Evolutionary conservation across 805 yeast species (phyloP), one percentile per base, ranked within the genome.

Genomic region (Hanseniaspora clermontiae): DNA sequence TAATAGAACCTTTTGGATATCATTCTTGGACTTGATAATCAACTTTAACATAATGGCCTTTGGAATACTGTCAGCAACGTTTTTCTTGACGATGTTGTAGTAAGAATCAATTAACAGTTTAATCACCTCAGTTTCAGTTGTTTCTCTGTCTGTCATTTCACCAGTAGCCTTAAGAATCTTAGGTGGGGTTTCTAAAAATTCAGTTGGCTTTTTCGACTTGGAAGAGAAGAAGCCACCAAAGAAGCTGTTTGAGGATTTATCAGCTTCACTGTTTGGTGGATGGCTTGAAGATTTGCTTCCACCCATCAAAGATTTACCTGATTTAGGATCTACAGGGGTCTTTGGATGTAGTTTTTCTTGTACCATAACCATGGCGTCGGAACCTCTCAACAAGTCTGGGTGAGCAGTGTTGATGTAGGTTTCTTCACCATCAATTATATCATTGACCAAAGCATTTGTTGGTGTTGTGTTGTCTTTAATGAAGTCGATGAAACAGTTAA

Each of bases 161-260:
- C 97, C 96, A 20, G 91, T 81, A 9, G 97, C 97, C 69, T 90
- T 84, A 65, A 91, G 79, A 6, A 89, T 90, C 38, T 95, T 81
- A 43, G 98, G 98, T 51, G 98, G 98, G 2, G 97, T 91, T 71
- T 91, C 98, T 91, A 91, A 86, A 19, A 87, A 82, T 32, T 95
- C 97, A 64, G 90, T 77, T 72, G 93, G 83, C 78, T 90, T 90
- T 73, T 90, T 93, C 70, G 88, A 88, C 72, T 89, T 90, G 5
- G 91, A 80, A 10, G 90, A 81, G 72, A 93, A 93, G 68, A 93
- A 91, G 0, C 96, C 95, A 55, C 97, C 96, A 69, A 93, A 93
- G 73, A 91, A 93, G 5, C 97, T 95, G 53, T 82, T 79, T 39
- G 74, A 61, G 54, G 75, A 75, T 58, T 85, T 72, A 19, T 70